A percentile compares a stretch with the other conserved stretches of the same genome.
phyloP scores from a whole-genome alignment of 495 filamentous ascomycete genomes.

The Penicilliopsis zonata region DNA sequence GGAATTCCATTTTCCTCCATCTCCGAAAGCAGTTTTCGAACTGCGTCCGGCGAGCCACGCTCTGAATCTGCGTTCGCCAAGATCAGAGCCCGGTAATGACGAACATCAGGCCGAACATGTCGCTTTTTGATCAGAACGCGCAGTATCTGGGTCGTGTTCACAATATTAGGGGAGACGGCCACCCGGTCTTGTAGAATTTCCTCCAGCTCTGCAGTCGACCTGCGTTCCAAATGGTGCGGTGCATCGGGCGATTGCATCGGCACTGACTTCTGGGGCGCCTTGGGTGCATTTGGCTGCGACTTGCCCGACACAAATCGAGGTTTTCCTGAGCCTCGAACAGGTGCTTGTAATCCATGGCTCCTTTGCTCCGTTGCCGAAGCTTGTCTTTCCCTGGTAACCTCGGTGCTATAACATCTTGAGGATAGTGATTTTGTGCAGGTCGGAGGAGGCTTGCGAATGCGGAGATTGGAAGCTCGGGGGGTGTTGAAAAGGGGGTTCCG shows the following conservation, averaged over 20 bases:
- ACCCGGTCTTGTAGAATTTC: constrained; percentile 11
- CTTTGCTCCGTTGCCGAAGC: neutral
- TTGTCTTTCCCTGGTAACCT: too few species aligned
- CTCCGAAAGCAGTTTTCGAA: constrained; percentile 51
- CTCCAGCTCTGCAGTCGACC: constrained; percentile 15
- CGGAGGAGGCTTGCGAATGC: constrained; percentile 8
- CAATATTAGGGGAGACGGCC: constrained; percentile 11
- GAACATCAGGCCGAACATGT: constrained; percentile 47
- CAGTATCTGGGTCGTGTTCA: constrained; percentile 16
- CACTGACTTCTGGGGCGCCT: too few species aligned
- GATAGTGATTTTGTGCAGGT: too few species aligned
- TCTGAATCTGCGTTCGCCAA: constrained; percentile 50
- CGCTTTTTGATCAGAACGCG: constrained; percentile 44
- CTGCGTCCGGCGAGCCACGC: constrained; percentile 49
- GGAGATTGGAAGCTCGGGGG: constrained; percentile 5
- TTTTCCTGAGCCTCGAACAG: too few species aligned
- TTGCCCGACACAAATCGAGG: too few species aligned
- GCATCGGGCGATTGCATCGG: constrained; percentile 4
- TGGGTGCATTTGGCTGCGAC: neutral
- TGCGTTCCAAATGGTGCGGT: constrained; percentile 8
- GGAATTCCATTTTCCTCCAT: constrained; percentile 50
- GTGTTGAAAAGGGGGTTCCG: constrained; percentile 3
- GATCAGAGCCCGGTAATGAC: constrained; percentile 64
- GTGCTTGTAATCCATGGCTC: too few species aligned
- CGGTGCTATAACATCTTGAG: neutral